Evolutionary conservation across 2,329 filamentous ascomycete genomes (phyloP).

Genomic region (Penicillium rolfsii): DNA sequence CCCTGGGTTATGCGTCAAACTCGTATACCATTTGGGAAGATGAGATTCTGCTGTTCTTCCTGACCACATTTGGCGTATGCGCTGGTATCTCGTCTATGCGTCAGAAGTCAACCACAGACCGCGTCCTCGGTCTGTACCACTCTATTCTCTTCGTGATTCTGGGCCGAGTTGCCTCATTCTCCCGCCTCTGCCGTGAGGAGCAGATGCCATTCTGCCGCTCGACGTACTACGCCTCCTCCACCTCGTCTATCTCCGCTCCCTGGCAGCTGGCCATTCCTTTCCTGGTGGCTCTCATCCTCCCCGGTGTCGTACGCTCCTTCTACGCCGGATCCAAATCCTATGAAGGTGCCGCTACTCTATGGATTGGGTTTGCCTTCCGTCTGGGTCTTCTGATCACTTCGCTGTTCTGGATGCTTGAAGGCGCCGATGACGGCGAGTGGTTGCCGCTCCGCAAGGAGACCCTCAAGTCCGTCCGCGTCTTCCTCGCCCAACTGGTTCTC

Average conservation of each 20-base stretch:
- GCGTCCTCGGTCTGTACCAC: slow-evolving; percentile 79
- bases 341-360: slow-evolving; percentile 79
- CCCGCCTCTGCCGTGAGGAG: slow-evolving; percentile 92
- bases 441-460: slow-evolving; percentile 63
- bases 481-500: slow-evolving; percentile 78
- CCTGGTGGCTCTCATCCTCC: slow-evolving; percentile 70
- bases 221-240: slow-evolving; percentile 90
- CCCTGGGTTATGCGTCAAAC: slow-evolving; percentile 93
- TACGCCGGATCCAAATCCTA: slow-evolving; percentile 83
- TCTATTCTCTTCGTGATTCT: slow-evolving; percentile 80
- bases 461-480: slow-evolving; percentile 74
- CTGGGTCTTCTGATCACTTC: slow-evolving; percentile 74
- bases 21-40: slow-evolving; percentile 99
- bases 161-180: slow-evolving; percentile 79
- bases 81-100: slow-evolving; percentile 75
- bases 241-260: slow-evolving; percentile 86
- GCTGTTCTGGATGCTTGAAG: slow-evolving; percentile 84
- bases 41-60: slow-evolving; percentile 87
- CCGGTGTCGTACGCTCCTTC: slow-evolving; percentile 79
- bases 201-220: slow-evolving; percentile 97
- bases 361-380: slow-evolving; percentile 81
- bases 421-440: slow-evolving; percentile 83
- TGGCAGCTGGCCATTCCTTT: slow-evolving; percentile 88
- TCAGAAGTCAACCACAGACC: slow-evolving; percentile 67
- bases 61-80: slow-evolving; percentile 82